phyloP scores from a whole-genome alignment of 176 grass and related monocot species.

The Oryza brachyantha region DNA sequence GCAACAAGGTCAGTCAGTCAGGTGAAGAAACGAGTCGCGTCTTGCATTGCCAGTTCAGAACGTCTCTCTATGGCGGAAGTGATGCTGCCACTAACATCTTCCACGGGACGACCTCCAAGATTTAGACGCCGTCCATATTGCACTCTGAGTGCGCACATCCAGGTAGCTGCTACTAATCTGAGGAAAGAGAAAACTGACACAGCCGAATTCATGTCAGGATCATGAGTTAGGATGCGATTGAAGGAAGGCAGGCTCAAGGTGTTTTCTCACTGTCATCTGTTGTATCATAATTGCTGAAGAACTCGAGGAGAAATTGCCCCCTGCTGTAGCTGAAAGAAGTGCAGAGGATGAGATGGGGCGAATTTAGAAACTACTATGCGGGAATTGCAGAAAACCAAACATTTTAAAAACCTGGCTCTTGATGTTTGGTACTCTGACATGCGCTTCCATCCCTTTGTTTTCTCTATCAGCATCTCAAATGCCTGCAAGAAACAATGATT shows the following conservation, averaged over 20 bases:
- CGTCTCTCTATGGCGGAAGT: background rate
- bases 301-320: slow-evolving; percentile 27
- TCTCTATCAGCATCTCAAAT: slow-evolving; percentile 36
- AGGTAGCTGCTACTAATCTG: slow-evolving; percentile 36
- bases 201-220: slow-evolving; percentile 16
- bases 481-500: slow-evolving; percentile 26
- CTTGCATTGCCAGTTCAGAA: slow-evolving; percentile 9
- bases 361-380: background rate
- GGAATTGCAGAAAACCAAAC: slow-evolving; percentile 17
- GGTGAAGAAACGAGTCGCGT: background rate
- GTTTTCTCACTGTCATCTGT: slow-evolving; percentile 26
- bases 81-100: slow-evolving; percentile 17
- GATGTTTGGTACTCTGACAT: background rate
- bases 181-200: slow-evolving; percentile 43
- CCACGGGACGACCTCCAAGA: background rate
- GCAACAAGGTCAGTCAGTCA: background rate
- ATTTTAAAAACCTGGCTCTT: slow-evolving; percentile 9
- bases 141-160: slow-evolving; percentile 13
- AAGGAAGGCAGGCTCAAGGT: slow-evolving; percentile 4
- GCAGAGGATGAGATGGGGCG: background rate
- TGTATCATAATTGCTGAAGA: background rate
- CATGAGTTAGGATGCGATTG: background rate
- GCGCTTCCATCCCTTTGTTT: slow-evolving; percentile 36
- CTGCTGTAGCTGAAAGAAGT: slow-evolving; percentile 24
- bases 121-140: background rate